phyloP scores from a whole-genome alignment of 768 basidiomycete genomes.

The Termitomyces titanicus region DNA sequence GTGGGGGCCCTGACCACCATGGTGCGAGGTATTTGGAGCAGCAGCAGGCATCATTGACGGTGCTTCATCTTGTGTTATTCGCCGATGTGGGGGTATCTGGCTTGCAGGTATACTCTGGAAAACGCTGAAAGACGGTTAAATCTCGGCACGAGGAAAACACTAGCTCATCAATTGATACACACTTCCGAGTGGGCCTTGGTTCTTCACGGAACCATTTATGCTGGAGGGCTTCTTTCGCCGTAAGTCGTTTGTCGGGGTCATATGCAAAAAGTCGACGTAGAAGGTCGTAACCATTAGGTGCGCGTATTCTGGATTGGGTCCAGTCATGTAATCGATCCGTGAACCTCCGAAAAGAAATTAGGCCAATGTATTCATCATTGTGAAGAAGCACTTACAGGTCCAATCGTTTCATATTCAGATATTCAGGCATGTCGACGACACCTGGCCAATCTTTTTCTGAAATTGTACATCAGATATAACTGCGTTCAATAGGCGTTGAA shows the following conservation, averaged over 20 bases:
- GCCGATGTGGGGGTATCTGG: constrained; percentile 79
- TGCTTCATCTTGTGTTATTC: constrained; percentile 92
- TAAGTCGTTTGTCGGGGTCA: constrained; percentile 85
- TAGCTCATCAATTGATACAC: constrained; percentile 24
- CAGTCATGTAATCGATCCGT: constrained; percentile 67
- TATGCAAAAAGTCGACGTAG: constrained; percentile 85
- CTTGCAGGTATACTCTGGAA: constrained; percentile 62
- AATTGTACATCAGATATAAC: constrained; percentile 2
- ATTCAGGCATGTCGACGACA: constrained; percentile 84
- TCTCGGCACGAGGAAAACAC: background rate
- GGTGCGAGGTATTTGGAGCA: constrained; percentile 39
- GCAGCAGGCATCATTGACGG: constrained; percentile 79
- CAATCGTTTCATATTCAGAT: constrained; percentile 73
- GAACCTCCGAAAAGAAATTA: constrained; percentile 21
- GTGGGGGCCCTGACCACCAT: constrained; percentile 27
- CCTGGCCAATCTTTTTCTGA: constrained; percentile 87
- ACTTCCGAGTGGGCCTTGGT: constrained; percentile 84
- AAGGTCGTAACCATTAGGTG: constrained; percentile 71
- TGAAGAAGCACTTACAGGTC: constrained; percentile 51
- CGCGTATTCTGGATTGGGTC: constrained; percentile 66
- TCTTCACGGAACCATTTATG: constrained; percentile 95
- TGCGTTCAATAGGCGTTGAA: background rate
- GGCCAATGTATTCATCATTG: background rate
- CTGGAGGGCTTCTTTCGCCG: constrained; percentile 72
- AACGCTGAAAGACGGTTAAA: constrained; percentile 42